These are phyloP conservation scores for Dendrothele bispora DNA, from an alignment of 768 basidiomycete genomes.

Conservation along the genomic window DNA sequence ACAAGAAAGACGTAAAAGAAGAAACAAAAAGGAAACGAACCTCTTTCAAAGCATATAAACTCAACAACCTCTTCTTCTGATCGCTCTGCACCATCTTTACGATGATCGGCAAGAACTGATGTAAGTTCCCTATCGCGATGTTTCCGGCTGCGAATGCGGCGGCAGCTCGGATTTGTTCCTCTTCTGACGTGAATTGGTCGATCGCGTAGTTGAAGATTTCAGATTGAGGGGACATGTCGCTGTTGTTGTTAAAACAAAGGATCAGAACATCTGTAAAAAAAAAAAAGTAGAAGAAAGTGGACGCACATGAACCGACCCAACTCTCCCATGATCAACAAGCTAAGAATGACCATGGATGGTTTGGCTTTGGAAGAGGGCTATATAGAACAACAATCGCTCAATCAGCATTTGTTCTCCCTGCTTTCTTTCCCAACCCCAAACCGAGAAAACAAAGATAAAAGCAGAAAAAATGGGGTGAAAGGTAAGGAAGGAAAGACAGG, in stretches of 20 bases:
- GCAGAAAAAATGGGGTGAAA: no score
- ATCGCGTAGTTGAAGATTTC: slow-evolving; percentile 79
- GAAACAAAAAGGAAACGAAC: no score
- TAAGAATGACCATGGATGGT: slow-evolving; percentile 71
- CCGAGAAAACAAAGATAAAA: no score
- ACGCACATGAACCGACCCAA: slow-evolving; percentile 87
- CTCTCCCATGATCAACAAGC: slow-evolving; percentile 88
- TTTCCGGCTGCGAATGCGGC: slow-evolving; percentile 97
- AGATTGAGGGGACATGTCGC: slow-evolving; percentile 82
- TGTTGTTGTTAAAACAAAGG: slow-evolving; percentile 31
- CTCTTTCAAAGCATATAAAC: slow-evolving; percentile 93
- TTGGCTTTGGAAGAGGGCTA: slow-evolving; percentile 62
- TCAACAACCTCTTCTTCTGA: slow-evolving; percentile 76
- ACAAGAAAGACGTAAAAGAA: neutral
- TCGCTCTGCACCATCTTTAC: slow-evolving; percentile 76
- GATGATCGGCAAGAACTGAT: slow-evolving; percentile 83
- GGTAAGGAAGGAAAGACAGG: no score
- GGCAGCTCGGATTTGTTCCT: slow-evolving; percentile 86
- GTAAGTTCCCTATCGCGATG: slow-evolving; percentile 91
- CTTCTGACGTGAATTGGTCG: slow-evolving; percentile 70
- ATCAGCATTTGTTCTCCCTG: neutral
- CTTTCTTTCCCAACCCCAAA: no score
- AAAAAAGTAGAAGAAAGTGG: slow-evolving; percentile 4
- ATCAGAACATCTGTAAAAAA: slow-evolving; percentile 5
- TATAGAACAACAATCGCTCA: neutral